These are phyloP conservation scores for Magnaporthiopsis poae DNA, from an alignment of 2,329 filamentous ascomycete genomes.

Conservation along the genomic window DNA sequence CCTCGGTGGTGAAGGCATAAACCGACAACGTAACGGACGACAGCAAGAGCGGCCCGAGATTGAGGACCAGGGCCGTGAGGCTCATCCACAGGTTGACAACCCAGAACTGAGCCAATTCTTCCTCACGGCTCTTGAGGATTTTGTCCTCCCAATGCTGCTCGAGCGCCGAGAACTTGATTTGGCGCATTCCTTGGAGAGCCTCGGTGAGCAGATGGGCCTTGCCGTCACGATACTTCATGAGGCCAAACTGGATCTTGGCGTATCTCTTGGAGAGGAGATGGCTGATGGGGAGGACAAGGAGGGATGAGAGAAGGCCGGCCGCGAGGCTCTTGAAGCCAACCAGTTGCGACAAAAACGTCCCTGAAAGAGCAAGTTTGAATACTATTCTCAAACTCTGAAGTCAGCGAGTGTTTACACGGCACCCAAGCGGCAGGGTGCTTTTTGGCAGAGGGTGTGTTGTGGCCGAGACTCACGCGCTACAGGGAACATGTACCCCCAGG, in stretches of 20 bases:
- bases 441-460: background rate
- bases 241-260: constrained; percentile 21
- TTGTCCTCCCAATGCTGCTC: constrained; percentile 26
- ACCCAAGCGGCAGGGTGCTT: background rate
- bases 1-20: constrained; percentile 23
- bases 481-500: constrained; percentile 24
- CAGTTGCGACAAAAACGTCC: constrained; percentile 21
- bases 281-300: constrained; percentile 21
- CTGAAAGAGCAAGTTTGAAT: constrained; percentile 24
- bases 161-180: constrained; percentile 28
- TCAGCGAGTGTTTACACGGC: background rate
- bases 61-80: constrained; percentile 21
- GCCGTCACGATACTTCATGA: constrained; percentile 26
- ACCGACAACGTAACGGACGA: constrained; percentile 23
- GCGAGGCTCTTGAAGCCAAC: constrained; percentile 24
- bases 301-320: constrained; percentile 20
- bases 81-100: constrained; percentile 22
- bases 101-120: constrained; percentile 26
- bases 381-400: constrained; percentile 8
- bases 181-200: constrained; percentile 27
- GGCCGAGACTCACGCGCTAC: constrained; percentile 14
- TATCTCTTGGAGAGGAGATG: constrained; percentile 22
- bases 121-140: constrained; percentile 24
- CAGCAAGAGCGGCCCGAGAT: constrained; percentile 23
- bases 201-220: constrained; percentile 27